Evolutionary conservation across 805 yeast genomes (phyloP).

Genomic region (Saturnispora diversa): DNA sequence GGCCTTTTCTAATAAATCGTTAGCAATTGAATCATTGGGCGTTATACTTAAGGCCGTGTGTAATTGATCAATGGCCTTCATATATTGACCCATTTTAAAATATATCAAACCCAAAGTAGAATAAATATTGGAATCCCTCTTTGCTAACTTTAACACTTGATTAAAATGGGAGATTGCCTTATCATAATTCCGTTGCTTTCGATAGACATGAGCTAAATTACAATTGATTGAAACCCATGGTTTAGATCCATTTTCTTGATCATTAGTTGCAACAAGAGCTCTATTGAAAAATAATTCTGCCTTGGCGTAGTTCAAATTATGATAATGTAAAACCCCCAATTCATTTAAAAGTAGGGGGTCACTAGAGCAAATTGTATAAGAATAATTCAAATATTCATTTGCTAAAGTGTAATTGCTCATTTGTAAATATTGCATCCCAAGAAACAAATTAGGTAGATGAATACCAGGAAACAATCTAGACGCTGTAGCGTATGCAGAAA

Average conservation of each 20-base stretch:
- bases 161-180: slow-evolving; percentile 70
- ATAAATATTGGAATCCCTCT: slow-evolving; percentile 60
- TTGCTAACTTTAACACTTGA: slow-evolving; percentile 61
- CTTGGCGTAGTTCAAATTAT: slow-evolving; percentile 53
- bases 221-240: slow-evolving; percentile 82
- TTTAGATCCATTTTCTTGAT: slow-evolving; percentile 66
- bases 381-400: slow-evolving; percentile 71
- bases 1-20: slow-evolving; percentile 75
- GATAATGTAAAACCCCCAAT: slow-evolving; percentile 84
- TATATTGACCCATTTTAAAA: slow-evolving; percentile 55
- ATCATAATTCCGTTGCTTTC: slow-evolving; percentile 52
- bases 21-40: slow-evolving; percentile 78
- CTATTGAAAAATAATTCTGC: slow-evolving; percentile 66
- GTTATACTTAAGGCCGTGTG: slow-evolving; percentile 75
- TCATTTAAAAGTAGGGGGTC: slow-evolving; percentile 90
- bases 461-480: slow-evolving; percentile 85
- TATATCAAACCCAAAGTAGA: slow-evolving; percentile 82
- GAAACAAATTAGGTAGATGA: slow-evolving; percentile 78
- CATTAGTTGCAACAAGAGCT: slow-evolving; percentile 63
- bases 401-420: slow-evolving; percentile 78
- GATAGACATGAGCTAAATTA: slow-evolving; percentile 82
- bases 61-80: slow-evolving; percentile 64
- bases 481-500: slow-evolving; percentile 94
- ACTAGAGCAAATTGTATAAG: slow-evolving; percentile 67
- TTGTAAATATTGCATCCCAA: slow-evolving; percentile 94